Conservation (phyloP, 305 asterid species). For the Fraxinus platypoda region DNA sequence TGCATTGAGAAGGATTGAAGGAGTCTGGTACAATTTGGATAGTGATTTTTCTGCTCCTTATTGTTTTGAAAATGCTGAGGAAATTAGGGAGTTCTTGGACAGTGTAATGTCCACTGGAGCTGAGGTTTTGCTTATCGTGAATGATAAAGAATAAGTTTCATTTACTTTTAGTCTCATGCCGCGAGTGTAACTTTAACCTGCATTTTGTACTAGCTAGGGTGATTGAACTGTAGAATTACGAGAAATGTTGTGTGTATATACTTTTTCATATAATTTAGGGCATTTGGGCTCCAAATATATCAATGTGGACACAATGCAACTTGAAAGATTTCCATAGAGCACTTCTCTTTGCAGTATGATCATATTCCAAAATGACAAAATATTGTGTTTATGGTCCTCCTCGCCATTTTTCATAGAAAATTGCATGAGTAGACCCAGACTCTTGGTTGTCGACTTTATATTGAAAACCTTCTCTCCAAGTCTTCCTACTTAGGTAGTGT, state of each 20-base stretch:
- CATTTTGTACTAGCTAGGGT: not conserved
- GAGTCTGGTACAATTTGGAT: conserved; percentile 82
- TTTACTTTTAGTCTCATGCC: not conserved
- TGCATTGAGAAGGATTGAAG: conserved; percentile 57
- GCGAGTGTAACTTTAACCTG: not conserved
- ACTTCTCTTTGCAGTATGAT: not conserved
- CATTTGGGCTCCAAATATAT: not conserved
- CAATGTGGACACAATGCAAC: not conserved
- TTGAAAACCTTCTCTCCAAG: not conserved
- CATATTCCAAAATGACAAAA: not conserved
- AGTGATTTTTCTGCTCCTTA: conserved; percentile 64
- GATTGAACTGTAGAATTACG: not conserved
- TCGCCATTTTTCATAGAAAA: not conserved
- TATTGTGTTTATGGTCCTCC: not conserved
- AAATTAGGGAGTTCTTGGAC: conserved; percentile 53
- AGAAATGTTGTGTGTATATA: not conserved
- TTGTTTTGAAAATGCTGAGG: conserved; percentile 40
- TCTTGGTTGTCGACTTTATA: not conserved
- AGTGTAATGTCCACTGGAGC: conserved; percentile 47
- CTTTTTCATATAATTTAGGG: not conserved
- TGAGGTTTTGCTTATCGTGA: conserved; percentile 68
- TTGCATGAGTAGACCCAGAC: not conserved
- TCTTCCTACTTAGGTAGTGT: not conserved
- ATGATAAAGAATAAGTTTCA: conserved; percentile 31
- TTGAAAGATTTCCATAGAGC: not conserved